phyloP scores from a whole-genome alignment of 306 rosid genomes.

The Medicago ruthenica region DNA sequence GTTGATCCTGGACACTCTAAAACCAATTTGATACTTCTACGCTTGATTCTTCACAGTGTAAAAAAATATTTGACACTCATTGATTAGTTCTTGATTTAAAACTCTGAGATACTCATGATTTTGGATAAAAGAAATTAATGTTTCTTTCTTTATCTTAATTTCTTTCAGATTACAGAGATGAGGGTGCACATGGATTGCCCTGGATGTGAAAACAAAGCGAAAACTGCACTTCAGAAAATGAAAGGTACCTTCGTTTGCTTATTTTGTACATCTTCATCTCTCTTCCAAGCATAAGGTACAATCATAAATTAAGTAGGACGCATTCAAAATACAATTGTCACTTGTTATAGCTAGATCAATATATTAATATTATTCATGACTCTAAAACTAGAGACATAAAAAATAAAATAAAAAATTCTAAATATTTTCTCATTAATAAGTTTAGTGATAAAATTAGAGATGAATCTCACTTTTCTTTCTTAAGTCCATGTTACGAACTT shows the following conservation, averaged over 20 bases:
- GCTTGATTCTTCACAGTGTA: no score
- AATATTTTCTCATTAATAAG: no score
- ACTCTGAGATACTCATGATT: no score
- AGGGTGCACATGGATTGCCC: conserved; percentile 84
- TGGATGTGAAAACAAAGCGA: conserved; percentile 80
- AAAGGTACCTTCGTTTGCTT: conserved; percentile 55
- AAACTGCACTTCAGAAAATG: conserved; percentile 63
- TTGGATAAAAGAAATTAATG: not conserved
- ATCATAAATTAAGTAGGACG: not conserved
- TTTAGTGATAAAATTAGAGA: not conserved
- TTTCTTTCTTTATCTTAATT: not conserved
- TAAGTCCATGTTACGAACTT: not conserved
- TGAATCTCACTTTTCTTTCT: not conserved
- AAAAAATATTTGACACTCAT: no score
- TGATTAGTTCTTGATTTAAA: no score
- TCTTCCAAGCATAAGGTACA: not conserved
- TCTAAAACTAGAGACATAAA: no score
- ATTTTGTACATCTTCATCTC: not conserved
- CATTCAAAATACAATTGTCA: not conserved
- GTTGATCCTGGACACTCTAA: no score
- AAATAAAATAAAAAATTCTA: no score
- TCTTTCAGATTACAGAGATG: conserved; percentile 68
- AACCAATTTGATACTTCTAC: no score
- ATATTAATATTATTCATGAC: no score
- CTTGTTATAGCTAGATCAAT: not conserved